Conservation (phyloP, 202 grass and related monocot genomes). For the Eragrostis tef region DNA sequence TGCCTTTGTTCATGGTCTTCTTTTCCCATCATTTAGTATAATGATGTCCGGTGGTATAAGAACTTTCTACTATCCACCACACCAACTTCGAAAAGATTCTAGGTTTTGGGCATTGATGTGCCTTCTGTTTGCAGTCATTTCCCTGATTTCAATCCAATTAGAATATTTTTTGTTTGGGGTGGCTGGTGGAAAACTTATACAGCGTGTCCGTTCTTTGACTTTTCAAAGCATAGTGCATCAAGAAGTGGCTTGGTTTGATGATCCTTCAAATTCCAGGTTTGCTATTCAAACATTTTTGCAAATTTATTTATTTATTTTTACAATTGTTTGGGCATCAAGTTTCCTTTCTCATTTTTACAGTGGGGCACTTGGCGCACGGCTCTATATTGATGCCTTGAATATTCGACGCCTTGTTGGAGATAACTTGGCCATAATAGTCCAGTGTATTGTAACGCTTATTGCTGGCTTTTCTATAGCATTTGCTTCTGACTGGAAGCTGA, state of each 20-base stretch:
- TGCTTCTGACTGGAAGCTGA: constrained; percentile 77
- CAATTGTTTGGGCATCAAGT: constrained; percentile 23
- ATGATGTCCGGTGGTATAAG: constrained; percentile 81
- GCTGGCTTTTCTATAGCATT: constrained; percentile 84
- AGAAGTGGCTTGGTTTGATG: constrained; percentile 87
- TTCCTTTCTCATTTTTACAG: constrained; percentile 50
- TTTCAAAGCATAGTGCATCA: constrained; percentile 73
- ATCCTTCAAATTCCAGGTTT: constrained; percentile 83
- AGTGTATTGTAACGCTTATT: constrained; percentile 65
- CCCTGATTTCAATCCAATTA: constrained; percentile 53
- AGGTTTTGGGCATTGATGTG: constrained; percentile 70
- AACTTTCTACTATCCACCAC: constrained; percentile 66
- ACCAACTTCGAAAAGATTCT: constrained; percentile 68
- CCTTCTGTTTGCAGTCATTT: constrained; percentile 50
- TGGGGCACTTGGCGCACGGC: constrained; percentile 79
- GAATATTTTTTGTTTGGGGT: constrained; percentile 79
- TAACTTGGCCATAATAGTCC: constrained; percentile 82
- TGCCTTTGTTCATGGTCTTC: constrained; percentile 66
- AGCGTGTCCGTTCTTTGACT: constrained; percentile 66
- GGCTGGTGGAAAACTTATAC: constrained; percentile 76
- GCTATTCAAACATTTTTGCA: constrained; percentile 1
- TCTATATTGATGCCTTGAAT: constrained; percentile 75
- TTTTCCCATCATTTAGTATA: constrained; percentile 71
- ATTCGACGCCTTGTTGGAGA: constrained; percentile 85
- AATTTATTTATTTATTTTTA: constrained; percentile 15